Conservation (phyloP, 192 early-diverging fungal genomes). For the Backusella morwellensis region DNA sequence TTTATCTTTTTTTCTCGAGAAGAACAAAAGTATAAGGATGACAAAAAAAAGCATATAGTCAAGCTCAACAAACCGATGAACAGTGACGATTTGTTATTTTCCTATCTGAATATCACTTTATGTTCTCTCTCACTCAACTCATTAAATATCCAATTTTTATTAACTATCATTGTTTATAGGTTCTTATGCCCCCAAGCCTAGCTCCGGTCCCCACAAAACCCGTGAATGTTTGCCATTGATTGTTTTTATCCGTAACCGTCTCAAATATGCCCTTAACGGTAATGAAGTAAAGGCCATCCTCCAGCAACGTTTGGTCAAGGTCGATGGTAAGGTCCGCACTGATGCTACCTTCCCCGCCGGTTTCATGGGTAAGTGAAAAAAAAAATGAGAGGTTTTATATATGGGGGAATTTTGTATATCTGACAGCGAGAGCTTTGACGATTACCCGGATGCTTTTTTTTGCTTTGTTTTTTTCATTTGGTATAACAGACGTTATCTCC, state of each 20-base stretch:
- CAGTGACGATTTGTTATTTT: constrained; percentile 19
- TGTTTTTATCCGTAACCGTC: constrained; percentile 98
- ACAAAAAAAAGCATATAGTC: constrained; percentile 17
- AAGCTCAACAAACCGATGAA: constrained; percentile 30
- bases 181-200: constrained; percentile 39
- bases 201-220: constrained; percentile 80
- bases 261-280: constrained; percentile 98
- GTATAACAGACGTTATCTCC: constrained; percentile 75
- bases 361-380: constrained; percentile 80
- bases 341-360: constrained; percentile 96
- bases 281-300: constrained; percentile 96
- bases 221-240: constrained; percentile 98
- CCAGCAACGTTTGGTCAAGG: constrained; percentile 99
- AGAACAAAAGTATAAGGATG: background rate
- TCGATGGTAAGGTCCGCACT: constrained; percentile 98
- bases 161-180: constrained; percentile 1
- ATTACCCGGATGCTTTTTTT: constrained; percentile 27
- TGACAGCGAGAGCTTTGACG: constrained; percentile 29
- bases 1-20: background rate
- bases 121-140: background rate
- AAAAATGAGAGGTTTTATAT: background rate
- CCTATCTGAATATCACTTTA: background rate
- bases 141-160: background rate
- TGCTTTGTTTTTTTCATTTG: constrained; percentile 5
- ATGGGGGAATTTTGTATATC: background rate